phyloP scores from a whole-genome alignment of 2,329 filamentous ascomycete genomes.

The Botryosphaeria dothidea region DNA sequence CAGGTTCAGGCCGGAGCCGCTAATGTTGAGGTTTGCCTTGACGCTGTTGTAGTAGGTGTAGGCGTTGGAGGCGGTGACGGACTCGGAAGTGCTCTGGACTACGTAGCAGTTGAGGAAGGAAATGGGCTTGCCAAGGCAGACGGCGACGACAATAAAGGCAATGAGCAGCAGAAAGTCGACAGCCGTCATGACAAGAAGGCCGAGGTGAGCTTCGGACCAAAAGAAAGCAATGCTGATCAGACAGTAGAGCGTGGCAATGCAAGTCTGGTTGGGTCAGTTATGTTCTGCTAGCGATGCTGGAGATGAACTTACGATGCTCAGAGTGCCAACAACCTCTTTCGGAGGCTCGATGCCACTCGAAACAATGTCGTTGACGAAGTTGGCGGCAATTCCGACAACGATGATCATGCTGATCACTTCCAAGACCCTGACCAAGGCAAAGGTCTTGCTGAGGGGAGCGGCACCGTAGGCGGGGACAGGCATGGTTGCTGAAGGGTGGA shows the following conservation, averaged over 20 bases:
- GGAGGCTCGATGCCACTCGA: constrained; percentile 66
- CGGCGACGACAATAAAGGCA: constrained; percentile 74
- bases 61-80: constrained; percentile 40
- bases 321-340: constrained; percentile 72
- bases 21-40: constrained; percentile 52
- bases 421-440: constrained; percentile 70
- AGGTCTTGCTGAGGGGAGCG: constrained; percentile 69
- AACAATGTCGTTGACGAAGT: constrained; percentile 79
- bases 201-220: constrained; percentile 74
- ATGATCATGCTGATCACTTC: constrained; percentile 72
- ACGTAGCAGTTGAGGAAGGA: constrained; percentile 73
- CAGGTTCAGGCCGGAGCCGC: constrained; percentile 53
- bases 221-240: constrained; percentile 71
- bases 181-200: constrained; percentile 70
- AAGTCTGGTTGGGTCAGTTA: constrained; percentile 58
- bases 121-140: constrained; percentile 77
- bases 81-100: constrained; percentile 49
- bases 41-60: constrained; percentile 58
- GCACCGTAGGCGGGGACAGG: constrained; percentile 65
- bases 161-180: constrained; percentile 72
- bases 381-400: constrained; percentile 77
- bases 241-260: constrained; percentile 76
- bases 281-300: not conserved
- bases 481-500: constrained; percentile 38
- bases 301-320: constrained; percentile 69